Evolutionary conservation across 2,329 filamentous ascomycete genomes (phyloP), one percentile per base, ranked within the genome.

Genomic region (Coniochaeta sp.): DNA sequence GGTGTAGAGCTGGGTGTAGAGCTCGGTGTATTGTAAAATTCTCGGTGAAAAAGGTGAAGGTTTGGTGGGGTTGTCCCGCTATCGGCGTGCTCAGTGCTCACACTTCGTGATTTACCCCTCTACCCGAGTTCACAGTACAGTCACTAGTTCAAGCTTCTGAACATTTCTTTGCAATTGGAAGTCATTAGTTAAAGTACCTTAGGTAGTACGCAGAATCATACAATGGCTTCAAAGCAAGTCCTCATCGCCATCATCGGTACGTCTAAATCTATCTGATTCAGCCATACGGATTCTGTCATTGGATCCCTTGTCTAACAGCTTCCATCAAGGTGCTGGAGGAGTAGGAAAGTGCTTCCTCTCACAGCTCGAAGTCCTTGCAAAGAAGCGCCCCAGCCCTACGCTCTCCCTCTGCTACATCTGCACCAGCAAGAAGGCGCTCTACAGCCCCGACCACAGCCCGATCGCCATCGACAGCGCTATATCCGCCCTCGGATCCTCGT

Each of bases 271-370:
- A 4, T 14, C 17, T 17, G 12, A n/a, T n/a, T n/a, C 10, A 22
- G 12, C 30, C 32, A 38, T 7, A n/a, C 7, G 17, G 3, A n/a
- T 30, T 14, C 30, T 38, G 54, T 12, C 19, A 36, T 24, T 55
- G 17, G 6, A 36, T 34, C 26, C 54, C 7, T 30, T 52, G 22
- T 52, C 22, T 28, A 26, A 52, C 47, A 52, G 38, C 16, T n/a
- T n/a, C 26, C 4, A 34, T 67, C 65, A 70, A 96, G 93, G 95
- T 70, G 90, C 89, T 68, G 95, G 95, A 67, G 93, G 93, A 65
- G 95, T 98, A 63, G 95, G 95, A 70, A 93, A 93, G 75, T 86
- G 86, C 77, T 97, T 98, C 81, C 85, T 98, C 64, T 80, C 81
- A 66, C 95, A 98, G 76, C 86, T 98, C 61, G 80, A 88, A 65